Evolutionary conservation across 352 stramenopile species (phyloP).

Genomic region (Pythium oligandrum): DNA sequence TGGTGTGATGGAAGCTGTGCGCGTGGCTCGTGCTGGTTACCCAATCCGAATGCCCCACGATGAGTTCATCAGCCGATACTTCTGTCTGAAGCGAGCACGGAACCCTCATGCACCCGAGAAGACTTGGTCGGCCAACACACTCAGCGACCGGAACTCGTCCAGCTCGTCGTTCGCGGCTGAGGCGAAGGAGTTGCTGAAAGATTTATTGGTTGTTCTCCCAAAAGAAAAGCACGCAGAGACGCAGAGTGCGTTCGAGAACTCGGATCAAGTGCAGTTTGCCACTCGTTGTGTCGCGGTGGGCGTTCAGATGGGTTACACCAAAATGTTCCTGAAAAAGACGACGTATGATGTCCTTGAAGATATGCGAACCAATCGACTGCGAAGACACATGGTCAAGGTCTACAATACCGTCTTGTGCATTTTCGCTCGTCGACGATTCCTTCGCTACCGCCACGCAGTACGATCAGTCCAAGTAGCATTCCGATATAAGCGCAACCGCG

Average conservation of each 20-base stretch:
- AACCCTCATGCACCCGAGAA: conserved; percentile 38
- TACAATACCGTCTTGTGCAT: conserved; percentile 65
- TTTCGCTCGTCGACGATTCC: conserved; percentile 44
- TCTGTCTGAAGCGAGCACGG: conserved; percentile 51
- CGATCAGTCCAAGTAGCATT: conserved; percentile 54
- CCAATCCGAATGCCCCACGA: conserved; percentile 73
- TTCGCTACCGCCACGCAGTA: conserved; percentile 52
- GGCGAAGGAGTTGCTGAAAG: conserved; percentile 70
- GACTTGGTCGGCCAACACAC: conserved; percentile 29
- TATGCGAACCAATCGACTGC: conserved; percentile 68
- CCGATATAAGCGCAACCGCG: conserved; percentile 43
- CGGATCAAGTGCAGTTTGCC: conserved; percentile 61
- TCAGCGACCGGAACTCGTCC: conserved; percentile 36
- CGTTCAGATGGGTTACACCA: conserved; percentile 92
- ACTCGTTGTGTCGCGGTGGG: conserved; percentile 53
- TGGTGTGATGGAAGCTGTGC: conserved; percentile 83
- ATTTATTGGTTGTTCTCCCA: conserved; percentile 89
- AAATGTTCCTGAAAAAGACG: conserved; percentile 93
- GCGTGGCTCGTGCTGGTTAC: conserved; percentile 80
- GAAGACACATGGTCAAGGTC: conserved; percentile 70
- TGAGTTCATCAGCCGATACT: conserved; percentile 73
- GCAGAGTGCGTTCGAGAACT: conserved; percentile 62
- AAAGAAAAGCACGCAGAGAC: conserved; percentile 83
- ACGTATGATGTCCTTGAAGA: conserved; percentile 90
- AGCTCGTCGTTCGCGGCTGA: conserved; percentile 34